Percentiles rank a stretch among this genome's conserved stretches.
phyloP scores from a whole-genome alignment of 2,329 filamentous ascomycete genomes.

The Aspergillus brunneoviolaceus region DNA sequence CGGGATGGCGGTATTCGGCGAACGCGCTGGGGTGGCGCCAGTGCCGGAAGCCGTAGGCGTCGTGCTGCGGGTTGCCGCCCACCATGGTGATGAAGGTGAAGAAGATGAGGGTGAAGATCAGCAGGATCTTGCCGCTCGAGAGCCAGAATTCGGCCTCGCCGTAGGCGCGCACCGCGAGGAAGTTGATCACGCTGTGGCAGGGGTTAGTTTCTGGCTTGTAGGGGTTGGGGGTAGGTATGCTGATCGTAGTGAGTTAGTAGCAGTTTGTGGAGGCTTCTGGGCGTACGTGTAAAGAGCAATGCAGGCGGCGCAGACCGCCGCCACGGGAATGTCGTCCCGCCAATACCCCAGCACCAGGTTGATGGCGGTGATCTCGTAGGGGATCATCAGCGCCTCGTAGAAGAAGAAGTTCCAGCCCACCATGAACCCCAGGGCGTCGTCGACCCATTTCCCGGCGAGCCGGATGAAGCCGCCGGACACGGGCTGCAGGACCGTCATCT shows the following conservation, averaged over 20 bases:
- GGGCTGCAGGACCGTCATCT: constrained; percentile 41
- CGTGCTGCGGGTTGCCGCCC: constrained; percentile 69
- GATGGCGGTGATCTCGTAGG: constrained; percentile 38
- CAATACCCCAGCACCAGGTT: constrained; percentile 36
- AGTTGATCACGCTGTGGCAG: constrained; percentile 7
- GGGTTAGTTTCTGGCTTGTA: background rate
- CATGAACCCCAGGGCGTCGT: constrained; percentile 40
- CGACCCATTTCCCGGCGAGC: constrained; percentile 38
- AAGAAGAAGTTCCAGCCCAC: constrained; percentile 46
- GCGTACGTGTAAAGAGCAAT: constrained; percentile 1
- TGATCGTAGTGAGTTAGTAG: no score
- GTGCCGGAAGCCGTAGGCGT: constrained; percentile 67
- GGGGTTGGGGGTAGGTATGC: no score
- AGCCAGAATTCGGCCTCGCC: constrained; percentile 20
- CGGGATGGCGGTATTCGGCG: constrained; percentile 56
- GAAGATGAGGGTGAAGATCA: constrained; percentile 64
- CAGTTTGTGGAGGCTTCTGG: no score
- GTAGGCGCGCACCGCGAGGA: constrained; percentile 13
- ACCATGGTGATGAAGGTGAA: constrained; percentile 79
- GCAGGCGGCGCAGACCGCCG: constrained; percentile 23
- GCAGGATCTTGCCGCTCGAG: constrained; percentile 55
- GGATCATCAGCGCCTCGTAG: constrained; percentile 30
- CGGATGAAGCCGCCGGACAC: constrained; percentile 35
- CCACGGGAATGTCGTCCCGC: constrained; percentile 36
- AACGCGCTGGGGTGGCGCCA: constrained; percentile 37